Evolutionary conservation across 1,284 basidiomycete species (phyloP).

Genomic region (Malassezia yamatoensis): DNA sequence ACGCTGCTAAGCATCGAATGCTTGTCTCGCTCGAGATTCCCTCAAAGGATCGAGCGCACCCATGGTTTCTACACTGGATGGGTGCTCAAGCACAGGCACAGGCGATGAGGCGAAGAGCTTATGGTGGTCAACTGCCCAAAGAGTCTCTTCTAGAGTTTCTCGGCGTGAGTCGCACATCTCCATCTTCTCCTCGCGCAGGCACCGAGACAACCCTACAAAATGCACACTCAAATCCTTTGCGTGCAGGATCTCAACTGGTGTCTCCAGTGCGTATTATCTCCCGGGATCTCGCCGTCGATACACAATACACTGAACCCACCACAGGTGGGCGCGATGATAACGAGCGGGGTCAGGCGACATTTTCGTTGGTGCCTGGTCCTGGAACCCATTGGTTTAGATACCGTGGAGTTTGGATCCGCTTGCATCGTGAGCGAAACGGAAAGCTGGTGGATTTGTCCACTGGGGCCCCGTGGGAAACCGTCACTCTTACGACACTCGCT

Average conservation of each 20-base stretch:
- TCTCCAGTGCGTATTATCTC: constrained; percentile 48
- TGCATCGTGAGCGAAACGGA: constrained; percentile 69
- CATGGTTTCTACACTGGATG: constrained; percentile 98
- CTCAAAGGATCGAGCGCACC: constrained; percentile 86
- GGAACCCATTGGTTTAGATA: constrained; percentile 90
- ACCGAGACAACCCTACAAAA: background rate
- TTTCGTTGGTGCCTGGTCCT: constrained; percentile 87
- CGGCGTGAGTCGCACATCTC: constrained; percentile 19
- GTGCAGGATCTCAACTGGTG: constrained; percentile 41
- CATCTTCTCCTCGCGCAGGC: background rate
- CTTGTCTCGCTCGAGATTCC: constrained; percentile 92
- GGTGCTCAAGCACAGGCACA: constrained; percentile 52
- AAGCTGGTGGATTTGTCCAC: constrained; percentile 75
- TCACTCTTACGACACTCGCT: constrained; percentile 84
- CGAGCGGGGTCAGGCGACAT: constrained; percentile 51
- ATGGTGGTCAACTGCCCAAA: constrained; percentile 27
- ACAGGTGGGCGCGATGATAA: constrained; percentile 20
- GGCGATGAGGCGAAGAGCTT: constrained; percentile 30
- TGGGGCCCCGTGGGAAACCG: constrained; percentile 92
- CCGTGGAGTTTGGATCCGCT: constrained; percentile 80
- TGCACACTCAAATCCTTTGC: constrained; percentile 40
- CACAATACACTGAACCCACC: constrained; percentile 47
- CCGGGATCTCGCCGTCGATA: constrained; percentile 91
- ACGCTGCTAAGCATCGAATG: constrained; percentile 72
- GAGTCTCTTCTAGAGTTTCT: constrained; percentile 35